Evolutionary conservation across 192 early-diverging fungal genomes (phyloP).

Genomic region (Podila epicladia): DNA sequence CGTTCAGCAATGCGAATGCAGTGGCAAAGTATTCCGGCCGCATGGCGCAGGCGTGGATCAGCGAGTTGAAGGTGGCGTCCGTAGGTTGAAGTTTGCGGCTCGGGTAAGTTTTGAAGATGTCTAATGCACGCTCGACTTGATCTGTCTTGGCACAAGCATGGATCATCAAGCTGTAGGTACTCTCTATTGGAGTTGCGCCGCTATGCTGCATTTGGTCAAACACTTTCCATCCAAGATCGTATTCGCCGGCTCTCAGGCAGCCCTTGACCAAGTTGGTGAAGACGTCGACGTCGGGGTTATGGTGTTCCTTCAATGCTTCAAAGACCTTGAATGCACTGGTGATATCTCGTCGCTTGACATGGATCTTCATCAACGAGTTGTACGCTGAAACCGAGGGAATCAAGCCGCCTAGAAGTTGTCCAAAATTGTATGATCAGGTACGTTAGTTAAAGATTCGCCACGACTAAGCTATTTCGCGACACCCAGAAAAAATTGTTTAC

Average conservation of each 20-base stretch:
- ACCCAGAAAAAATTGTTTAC: slow-evolving; percentile 8
- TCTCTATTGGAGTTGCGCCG: slow-evolving; percentile 79
- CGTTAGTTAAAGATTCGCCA: not conserved
- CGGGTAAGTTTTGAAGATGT: slow-evolving; percentile 92
- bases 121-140: slow-evolving; percentile 91
- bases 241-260: slow-evolving; percentile 75
- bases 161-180: slow-evolving; percentile 90
- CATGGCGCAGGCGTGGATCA: slow-evolving; percentile 85
- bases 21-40: slow-evolving; percentile 87
- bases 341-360: slow-evolving; percentile 41
- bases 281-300: slow-evolving; percentile 55
- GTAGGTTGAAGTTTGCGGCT: slow-evolving; percentile 73
- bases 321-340: slow-evolving; percentile 40
- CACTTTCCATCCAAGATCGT: slow-evolving; percentile 86
- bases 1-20: slow-evolving; percentile 79
- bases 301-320: slow-evolving; percentile 52
- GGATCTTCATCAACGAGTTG: slow-evolving; percentile 36
- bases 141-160: slow-evolving; percentile 86
- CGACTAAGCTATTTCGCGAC: not conserved
- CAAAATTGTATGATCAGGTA: not conserved
- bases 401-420: slow-evolving; percentile 15
- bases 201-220: slow-evolving; percentile 90
- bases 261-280: slow-evolving; percentile 88
- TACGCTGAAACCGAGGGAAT: slow-evolving; percentile 20
- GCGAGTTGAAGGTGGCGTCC: slow-evolving; percentile 86